Base-by-base conservation (phyloP, 768 basidiomycete species). In the Trametes cinnabarina region DNA sequence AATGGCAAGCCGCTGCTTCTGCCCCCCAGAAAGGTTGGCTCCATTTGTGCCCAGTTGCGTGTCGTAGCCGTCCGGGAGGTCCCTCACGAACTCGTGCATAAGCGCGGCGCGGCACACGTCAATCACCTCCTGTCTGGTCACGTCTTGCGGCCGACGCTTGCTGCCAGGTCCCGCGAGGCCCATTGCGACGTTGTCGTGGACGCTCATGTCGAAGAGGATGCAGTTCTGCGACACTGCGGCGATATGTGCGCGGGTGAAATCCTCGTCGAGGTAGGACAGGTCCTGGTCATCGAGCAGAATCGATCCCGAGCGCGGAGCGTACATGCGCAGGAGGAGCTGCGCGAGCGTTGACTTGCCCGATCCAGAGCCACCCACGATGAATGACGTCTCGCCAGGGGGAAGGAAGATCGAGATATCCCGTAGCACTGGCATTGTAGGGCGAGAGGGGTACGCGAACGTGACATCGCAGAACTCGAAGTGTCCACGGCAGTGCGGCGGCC, bases 101-200 rank as follows among this genome's bases (percentile, higher is more conserved):
- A 96, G 77, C 0, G 93, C 93, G 8, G 83, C 84, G n/a, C 82
- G 77, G 66, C 94, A 95, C 0, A 93, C 95, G 15, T 84, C 81
- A 41, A 87, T 79, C 2, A 98, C 91, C 69, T 94, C 87, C 17
- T 77, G 74, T 35, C 84, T 73, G 1, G 81, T 81, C 19, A 86
- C 86, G 22, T 82, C 77, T 52, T 79, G 73, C 1, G 78, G 77
- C 3, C 68, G 62, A 28, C 78, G 70, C 19, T 68, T 64, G 63
- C 70, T 70, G 30, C 68, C 73, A 9, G 70, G 68, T 6, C 82
- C 84, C 7, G 84, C 82, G 4, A 86, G 72, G 3, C 86, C 92
- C 57, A 96, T 81, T 0, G 90, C 89, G 58, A 97, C 82, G 65
- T 98, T 98, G 64, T 95, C 90, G 65, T 89, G 87, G 1, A 98